A percentile compares a stretch with the other conserved stretches of the same genome.
phyloP scores from a whole-genome alignment of 768 basidiomycete genomes.

The Trametes gibbosa region DNA sequence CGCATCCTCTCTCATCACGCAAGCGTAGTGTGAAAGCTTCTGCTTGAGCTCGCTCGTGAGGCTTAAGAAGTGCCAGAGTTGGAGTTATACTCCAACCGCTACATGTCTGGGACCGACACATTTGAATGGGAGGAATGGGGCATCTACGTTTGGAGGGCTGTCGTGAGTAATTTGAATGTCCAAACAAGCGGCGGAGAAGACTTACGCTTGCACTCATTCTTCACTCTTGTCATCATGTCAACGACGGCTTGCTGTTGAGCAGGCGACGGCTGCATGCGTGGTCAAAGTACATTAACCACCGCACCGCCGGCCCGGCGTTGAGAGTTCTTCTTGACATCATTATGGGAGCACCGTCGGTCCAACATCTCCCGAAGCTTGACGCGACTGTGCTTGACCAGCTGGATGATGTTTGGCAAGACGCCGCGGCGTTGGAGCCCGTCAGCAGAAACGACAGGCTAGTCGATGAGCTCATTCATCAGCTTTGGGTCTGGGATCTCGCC shows the following conservation, averaged over 20 bases:
- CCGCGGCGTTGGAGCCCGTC: constrained; percentile 53
- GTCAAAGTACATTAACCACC: neutral
- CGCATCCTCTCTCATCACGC: constrained; percentile 46
- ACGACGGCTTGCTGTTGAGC: constrained; percentile 6
- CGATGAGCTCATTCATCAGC: constrained; percentile 44
- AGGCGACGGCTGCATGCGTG: neutral
- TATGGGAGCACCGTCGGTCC: constrained; percentile 16
- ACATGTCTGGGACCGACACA: constrained; percentile 49
- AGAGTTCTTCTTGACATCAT: constrained; percentile 1
- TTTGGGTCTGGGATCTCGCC: constrained; percentile 27
- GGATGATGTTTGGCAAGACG: constrained; percentile 49
- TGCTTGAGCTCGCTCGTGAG: constrained; percentile 46
- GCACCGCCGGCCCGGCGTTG: neutral
- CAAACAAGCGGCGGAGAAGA: no score
- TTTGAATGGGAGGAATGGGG: constrained; percentile 27
- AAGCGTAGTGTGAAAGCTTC: constrained; percentile 46
- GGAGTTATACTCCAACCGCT: constrained; percentile 49
- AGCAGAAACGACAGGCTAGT: constrained; percentile 43
- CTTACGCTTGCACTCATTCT: constrained; percentile 11
- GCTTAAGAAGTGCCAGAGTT: constrained; percentile 46
- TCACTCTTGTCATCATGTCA: constrained; percentile 1
- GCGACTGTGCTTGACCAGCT: constrained; percentile 56
- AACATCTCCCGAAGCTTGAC: constrained; percentile 23
- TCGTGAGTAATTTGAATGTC: neutral
- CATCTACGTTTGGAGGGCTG: neutral